These are phyloP conservation scores for Knoxia roxburghii DNA, from an alignment of 257 asterid genomes.

Conservation along the genomic window DNA sequence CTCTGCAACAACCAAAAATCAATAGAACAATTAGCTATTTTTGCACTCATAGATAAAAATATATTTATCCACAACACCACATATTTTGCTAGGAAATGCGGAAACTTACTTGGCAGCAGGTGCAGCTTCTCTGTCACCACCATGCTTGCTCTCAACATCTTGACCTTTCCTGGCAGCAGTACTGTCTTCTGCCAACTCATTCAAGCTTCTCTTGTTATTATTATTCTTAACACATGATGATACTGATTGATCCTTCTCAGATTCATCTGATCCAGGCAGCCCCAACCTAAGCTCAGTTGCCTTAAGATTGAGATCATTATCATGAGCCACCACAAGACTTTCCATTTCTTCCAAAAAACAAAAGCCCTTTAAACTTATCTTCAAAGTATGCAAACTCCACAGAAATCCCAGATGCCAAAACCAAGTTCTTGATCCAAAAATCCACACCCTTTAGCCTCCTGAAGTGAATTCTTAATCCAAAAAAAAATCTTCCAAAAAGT, in stretches of 20 bases:
- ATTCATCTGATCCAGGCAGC: slow-evolving; percentile 57
- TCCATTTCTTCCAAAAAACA: slow-evolving; percentile 24
- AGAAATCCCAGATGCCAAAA: slow-evolving; percentile 9
- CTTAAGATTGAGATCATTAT: slow-evolving; percentile 47
- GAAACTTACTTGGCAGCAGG: slow-evolving; percentile 61
- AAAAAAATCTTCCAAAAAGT: background rate
- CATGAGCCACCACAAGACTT: slow-evolving; percentile 22
- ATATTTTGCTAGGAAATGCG: background rate
- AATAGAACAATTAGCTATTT: background rate
- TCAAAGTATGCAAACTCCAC: background rate
- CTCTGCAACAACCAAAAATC: slow-evolving; percentile 32
- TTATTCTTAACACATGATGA: slow-evolving; percentile 35
- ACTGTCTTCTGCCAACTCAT: slow-evolving; percentile 28
- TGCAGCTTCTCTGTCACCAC: slow-evolving; percentile 26
- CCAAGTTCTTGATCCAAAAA: background rate
- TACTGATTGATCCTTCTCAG: slow-evolving; percentile 20
- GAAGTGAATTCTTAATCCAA: background rate
- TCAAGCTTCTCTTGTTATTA: slow-evolving; percentile 47
- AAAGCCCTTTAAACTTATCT: background rate
- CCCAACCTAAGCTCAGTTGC: slow-evolving; percentile 87
- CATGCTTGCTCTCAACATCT: slow-evolving; percentile 15
- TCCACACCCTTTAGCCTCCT: background rate
- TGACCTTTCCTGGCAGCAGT: slow-evolving; percentile 11
- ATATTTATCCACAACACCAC: background rate
- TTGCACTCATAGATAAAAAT: background rate